Evolutionary conservation across 2,329 filamentous ascomycete genomes (phyloP).

Genomic region (Colletotrichum lindemuthianum): DNA sequence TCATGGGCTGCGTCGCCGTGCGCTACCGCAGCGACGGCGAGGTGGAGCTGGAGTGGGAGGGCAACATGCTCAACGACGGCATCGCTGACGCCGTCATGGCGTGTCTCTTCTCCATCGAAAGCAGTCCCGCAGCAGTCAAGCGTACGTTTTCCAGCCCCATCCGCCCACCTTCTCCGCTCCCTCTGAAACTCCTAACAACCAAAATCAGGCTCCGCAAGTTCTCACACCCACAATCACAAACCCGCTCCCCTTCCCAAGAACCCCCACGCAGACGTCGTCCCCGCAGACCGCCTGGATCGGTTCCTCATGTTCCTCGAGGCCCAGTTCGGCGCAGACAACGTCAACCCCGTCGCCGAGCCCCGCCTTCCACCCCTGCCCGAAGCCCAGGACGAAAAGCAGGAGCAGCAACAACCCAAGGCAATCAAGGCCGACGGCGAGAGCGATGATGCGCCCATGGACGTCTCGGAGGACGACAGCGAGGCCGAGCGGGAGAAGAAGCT

Average conservation of each 20-base stretch:
- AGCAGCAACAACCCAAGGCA: conserved; percentile 41
- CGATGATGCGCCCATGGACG: conserved; percentile 34
- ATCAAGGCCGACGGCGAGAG: conserved; percentile 42
- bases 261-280: conserved; percentile 76
- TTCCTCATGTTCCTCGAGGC: conserved; percentile 97
- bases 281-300: conserved; percentile 82
- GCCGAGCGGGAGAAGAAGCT: conserved; percentile 50
- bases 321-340: conserved; percentile 88
- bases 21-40: conserved; percentile 80
- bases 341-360: conserved; percentile 78
- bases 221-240: conserved; percentile 50
- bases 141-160: conserved; percentile 70
- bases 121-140: conserved; percentile 92
- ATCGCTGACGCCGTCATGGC: conserved; percentile 98
- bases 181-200: conserved; percentile 41
- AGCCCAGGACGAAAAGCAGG: background rate
- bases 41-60: conserved; percentile 95
- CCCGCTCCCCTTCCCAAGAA: conserved; percentile 61
- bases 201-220: conserved; percentile 67
- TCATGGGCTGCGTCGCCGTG: conserved; percentile 94
- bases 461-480: conserved; percentile 41
- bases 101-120: conserved; percentile 90
- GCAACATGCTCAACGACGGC: conserved; percentile 96
- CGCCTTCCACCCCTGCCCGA: conserved; percentile 56
- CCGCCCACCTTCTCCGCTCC: conserved; percentile 38